Evolutionary conservation across 2,329 filamentous ascomycete genomes (phyloP).

Genomic region (Alternaria atra): DNA sequence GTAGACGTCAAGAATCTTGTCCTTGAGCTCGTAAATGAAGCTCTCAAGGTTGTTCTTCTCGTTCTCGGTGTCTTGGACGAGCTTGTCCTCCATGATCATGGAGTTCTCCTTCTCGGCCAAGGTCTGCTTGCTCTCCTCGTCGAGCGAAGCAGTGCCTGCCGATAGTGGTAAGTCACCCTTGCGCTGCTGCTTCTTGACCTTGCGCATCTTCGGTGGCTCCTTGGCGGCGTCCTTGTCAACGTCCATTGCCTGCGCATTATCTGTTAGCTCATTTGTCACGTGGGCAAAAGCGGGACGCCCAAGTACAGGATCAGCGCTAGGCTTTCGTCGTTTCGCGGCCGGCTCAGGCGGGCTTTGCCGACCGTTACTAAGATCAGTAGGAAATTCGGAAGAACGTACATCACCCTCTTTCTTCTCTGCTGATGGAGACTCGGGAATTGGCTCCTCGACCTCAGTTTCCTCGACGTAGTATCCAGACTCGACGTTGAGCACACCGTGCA

Average conservation of each 20-base stretch:
- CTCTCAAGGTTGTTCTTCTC: slow-evolving; percentile 99
- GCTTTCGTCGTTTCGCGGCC: slow-evolving; percentile 46
- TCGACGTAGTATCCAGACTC: slow-evolving; percentile 98
- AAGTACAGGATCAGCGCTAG: slow-evolving; percentile 33
- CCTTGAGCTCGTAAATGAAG: slow-evolving; percentile 95
- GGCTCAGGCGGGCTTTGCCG: slow-evolving; percentile 33
- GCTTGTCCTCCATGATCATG: slow-evolving; percentile 99
- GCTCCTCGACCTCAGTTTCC: slow-evolving; percentile 96
- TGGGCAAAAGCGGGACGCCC: slow-evolving; percentile 38
- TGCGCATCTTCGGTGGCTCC: slow-evolving; percentile 79
- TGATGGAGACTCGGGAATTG: slow-evolving; percentile 74
- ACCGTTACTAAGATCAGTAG: slow-evolving; percentile 32
- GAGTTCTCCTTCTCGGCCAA: slow-evolving; percentile 81
- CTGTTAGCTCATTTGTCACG: slow-evolving; percentile 39
- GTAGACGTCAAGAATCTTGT: slow-evolving; percentile 93
- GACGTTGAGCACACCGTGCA: slow-evolving; percentile 95
- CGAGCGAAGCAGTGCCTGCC: slow-evolving; percentile 81
- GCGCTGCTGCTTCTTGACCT: slow-evolving; percentile 99
- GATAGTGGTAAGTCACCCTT: slow-evolving; percentile 94
- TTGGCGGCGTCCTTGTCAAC: slow-evolving; percentile 50
- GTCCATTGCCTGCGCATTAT: slow-evolving; percentile 49
- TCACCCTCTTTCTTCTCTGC: slow-evolving; percentile 70
- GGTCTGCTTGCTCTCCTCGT: slow-evolving; percentile 71
- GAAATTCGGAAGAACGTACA: slow-evolving; percentile 64
- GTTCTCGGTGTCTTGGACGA: slow-evolving; percentile 96